A percentile compares a stretch with the other conserved stretches of the same genome.
These are phyloP conservation scores for Corymbia citriodora DNA, from an alignment of 441 rosid species.

Conservation along the genomic window DNA sequence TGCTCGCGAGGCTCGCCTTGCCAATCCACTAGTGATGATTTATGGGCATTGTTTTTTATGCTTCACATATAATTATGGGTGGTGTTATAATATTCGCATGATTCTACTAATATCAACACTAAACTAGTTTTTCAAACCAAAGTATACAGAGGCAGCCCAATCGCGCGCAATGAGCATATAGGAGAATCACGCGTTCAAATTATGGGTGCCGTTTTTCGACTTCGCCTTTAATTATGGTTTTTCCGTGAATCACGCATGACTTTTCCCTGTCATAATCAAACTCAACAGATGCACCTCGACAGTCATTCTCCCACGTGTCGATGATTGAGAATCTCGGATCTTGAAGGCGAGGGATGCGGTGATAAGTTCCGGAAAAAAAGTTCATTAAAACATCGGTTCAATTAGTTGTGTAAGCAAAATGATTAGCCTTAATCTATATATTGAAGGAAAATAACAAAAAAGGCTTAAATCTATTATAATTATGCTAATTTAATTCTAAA, in stretches of 20 bases:
- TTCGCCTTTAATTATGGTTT: neutral
- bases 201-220: neutral
- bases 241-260: neutral
- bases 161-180: no score
- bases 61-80: neutral
- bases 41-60: neutral
- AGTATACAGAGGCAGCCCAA: neutral
- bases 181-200: no score
- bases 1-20: no score
- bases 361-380: no score
- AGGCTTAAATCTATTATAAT: no score
- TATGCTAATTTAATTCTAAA: no score
- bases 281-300: neutral
- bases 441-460: no score
- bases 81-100: neutral
- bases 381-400: neutral
- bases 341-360: neutral
- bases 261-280: neutral
- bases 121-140: neutral
- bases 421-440: no score
- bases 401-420: neutral
- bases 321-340: neutral
- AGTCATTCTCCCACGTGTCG: neutral
- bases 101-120: neutral
- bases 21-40: no score